Percentiles rank a stretch among this genome's conserved stretches.
These are phyloP conservation scores for Quercus berberidifolia DNA, from an alignment of 306 rosid species.

Conservation along the genomic window DNA sequence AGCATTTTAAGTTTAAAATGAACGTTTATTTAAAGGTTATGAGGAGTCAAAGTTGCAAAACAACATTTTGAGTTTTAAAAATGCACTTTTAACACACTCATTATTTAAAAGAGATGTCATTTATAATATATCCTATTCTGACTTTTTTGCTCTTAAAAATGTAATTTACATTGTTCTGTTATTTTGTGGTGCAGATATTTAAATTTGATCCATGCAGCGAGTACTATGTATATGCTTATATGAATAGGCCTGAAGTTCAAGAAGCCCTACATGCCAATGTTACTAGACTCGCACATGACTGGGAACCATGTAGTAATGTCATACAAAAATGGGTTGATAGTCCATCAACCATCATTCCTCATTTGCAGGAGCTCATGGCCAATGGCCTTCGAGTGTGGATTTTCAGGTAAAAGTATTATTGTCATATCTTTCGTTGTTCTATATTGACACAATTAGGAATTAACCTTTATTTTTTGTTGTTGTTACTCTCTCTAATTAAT, in stretches of 20 bases:
- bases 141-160: not conserved
- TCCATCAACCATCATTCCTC: conserved; percentile 59
- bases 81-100: too few species aligned
- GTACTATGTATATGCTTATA: conserved; percentile 52
- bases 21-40: too few species aligned
- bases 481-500: too few species aligned
- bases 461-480: too few species aligned
- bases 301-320: conserved; percentile 75
- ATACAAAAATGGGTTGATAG: conserved; percentile 37
- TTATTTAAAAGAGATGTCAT: too few species aligned
- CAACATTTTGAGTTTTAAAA: too few species aligned
- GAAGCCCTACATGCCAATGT: conserved; percentile 84
- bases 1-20: too few species aligned
- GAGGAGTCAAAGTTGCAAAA: rapidly evolving
- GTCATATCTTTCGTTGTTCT: too few species aligned
- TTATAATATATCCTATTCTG: too few species aligned
- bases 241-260: conserved; percentile 73
- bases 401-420: conserved; percentile 48
- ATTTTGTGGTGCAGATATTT: conserved; percentile 37
- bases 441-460: too few species aligned
- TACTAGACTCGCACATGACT: conserved; percentile 62
- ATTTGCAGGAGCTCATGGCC: conserved; percentile 45
- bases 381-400: conserved; percentile 70
- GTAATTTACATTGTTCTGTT: not conserved
- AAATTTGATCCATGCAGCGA: conserved; percentile 83